Percentiles rank a stretch among this genome's conserved stretches.
These are phyloP conservation scores for Piloderma croceum DNA, from an alignment of 768 basidiomycete genomes.

Conservation along the genomic window DNA sequence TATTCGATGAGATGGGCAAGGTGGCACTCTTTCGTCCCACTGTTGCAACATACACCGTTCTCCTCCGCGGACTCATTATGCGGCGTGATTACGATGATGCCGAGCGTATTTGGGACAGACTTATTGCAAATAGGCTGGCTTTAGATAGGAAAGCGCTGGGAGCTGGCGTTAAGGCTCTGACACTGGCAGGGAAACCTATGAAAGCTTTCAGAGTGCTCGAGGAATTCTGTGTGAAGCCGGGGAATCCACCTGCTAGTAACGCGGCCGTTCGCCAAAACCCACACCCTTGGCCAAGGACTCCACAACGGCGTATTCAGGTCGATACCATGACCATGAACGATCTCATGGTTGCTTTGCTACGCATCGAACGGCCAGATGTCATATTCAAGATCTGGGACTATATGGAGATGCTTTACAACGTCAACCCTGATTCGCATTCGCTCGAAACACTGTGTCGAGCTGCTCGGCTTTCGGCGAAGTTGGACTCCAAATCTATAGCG, in stretches of 20 bases:
- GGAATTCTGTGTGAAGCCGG: conserved; percentile 25
- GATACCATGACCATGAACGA: conserved; percentile 32
- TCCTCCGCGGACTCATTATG: conserved; percentile 48
- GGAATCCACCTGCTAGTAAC: conserved; percentile 6
- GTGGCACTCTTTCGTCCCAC: conserved; percentile 33
- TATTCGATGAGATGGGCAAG: conserved; percentile 31
- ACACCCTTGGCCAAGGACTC: conserved; percentile 14
- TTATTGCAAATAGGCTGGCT: conserved; percentile 27
- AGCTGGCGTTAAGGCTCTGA: conserved; percentile 46
- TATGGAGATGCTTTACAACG: conserved; percentile 51
- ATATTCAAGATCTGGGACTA: conserved; percentile 68
- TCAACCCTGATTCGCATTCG: conserved; percentile 48
- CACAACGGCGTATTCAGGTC: conserved; percentile 10
- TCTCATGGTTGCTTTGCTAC: conserved; percentile 45
- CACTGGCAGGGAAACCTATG: conserved; percentile 36
- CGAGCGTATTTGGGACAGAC: conserved; percentile 36
- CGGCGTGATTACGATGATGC: conserved; percentile 38
- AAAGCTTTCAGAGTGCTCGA: conserved; percentile 50
- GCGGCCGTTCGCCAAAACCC: conserved; percentile 12
- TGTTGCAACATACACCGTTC: conserved; percentile 45
- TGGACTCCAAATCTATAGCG: conserved; percentile 46
- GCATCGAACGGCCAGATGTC: conserved; percentile 52
- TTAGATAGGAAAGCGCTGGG: conserved; percentile 46
- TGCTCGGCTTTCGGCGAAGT: conserved; percentile 45
- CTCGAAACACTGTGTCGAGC: conserved; percentile 58